Evolutionary conservation across 2,329 filamentous ascomycete species (phyloP).

Genomic region (Botryotinia calthae): DNA sequence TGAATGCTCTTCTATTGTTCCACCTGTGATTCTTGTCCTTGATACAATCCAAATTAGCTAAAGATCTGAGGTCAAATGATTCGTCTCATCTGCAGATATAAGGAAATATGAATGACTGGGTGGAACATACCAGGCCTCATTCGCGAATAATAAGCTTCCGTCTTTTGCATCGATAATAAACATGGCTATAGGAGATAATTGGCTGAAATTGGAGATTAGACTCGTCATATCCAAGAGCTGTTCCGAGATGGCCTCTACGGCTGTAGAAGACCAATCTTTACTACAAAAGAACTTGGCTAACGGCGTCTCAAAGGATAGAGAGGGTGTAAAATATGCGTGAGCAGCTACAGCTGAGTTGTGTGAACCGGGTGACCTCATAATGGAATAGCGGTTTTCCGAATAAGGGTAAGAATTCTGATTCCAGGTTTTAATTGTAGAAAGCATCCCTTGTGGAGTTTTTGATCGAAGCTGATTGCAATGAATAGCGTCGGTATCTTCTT

Average conservation of each 20-base stretch:
- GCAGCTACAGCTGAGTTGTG: not conserved
- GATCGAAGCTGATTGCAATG: not conserved
- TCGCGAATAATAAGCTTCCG: slow-evolving; percentile 1
- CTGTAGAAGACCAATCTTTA: slow-evolving; percentile 5
- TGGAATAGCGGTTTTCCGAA: not conserved
- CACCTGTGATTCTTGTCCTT: slow-evolving; percentile 8
- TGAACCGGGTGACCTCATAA: not conserved
- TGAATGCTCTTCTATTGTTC: not conserved
- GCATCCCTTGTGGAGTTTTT: not conserved
- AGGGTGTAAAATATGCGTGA: not conserved
- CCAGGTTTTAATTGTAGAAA: not conserved
- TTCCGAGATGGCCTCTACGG: slow-evolving; percentile 1
- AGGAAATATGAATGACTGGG: not conserved
- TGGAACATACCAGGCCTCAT: slow-evolving; percentile 5
- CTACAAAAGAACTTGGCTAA: not conserved
- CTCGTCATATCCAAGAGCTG: not conserved
- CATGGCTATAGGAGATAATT: slow-evolving; percentile 11
- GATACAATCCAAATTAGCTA: not conserved
- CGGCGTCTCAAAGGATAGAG: not conserved
- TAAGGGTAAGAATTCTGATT: not conserved
- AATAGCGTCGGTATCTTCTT: not conserved
- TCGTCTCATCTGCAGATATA: not conserved
- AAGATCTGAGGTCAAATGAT: not conserved
- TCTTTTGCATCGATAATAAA: slow-evolving; percentile 1
- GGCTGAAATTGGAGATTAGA: not conserved